Conservation (phyloP, 306 rosid species). For the Quercus variabilis region DNA sequence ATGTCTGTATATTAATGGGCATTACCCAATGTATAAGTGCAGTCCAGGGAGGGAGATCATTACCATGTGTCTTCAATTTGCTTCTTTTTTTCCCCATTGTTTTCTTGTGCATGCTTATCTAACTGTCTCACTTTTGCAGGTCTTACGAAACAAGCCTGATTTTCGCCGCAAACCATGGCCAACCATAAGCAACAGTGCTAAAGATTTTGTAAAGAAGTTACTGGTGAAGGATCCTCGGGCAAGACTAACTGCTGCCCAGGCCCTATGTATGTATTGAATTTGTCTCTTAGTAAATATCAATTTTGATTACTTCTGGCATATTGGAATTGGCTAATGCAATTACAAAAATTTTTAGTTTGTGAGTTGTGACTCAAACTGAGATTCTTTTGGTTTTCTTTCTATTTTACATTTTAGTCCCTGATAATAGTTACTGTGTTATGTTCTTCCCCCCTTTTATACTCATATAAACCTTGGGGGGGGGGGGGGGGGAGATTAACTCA, state of each 20-base stretch:
- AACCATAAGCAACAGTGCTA: constrained; percentile 64
- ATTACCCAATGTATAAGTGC: neutral
- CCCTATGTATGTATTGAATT: constrained; percentile 67
- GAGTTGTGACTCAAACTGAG: neutral
- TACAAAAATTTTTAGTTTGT: neutral
- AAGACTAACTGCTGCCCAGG: constrained; percentile 99
- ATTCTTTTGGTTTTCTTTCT: neutral
- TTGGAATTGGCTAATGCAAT: constrained; percentile 9
- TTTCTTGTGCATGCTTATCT: constrained; percentile 3
- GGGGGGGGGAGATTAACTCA: constrained; percentile 9
- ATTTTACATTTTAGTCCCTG: neutral
- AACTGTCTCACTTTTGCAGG: constrained; percentile 43
- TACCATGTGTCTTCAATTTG: neutral
- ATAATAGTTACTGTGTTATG: constrained; percentile 8
- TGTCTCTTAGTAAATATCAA: constrained; percentile 18
- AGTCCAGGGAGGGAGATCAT: neutral
- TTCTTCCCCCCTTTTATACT: neutral
- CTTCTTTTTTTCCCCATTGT: neutral
- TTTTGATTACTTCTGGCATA: constrained; percentile 20
- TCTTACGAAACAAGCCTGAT: constrained; percentile 88
- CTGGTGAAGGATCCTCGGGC: constrained; percentile 95
- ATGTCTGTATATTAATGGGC: neutral
- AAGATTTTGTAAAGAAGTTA: constrained; percentile 94
- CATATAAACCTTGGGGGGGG: neutral
- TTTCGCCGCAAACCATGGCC: constrained; percentile 99